A percentile compares a stretch with the other conserved stretches of the same genome.
phyloP scores from a whole-genome alignment of 1,284 basidiomycete species.

The Earliella scabrosa region DNA sequence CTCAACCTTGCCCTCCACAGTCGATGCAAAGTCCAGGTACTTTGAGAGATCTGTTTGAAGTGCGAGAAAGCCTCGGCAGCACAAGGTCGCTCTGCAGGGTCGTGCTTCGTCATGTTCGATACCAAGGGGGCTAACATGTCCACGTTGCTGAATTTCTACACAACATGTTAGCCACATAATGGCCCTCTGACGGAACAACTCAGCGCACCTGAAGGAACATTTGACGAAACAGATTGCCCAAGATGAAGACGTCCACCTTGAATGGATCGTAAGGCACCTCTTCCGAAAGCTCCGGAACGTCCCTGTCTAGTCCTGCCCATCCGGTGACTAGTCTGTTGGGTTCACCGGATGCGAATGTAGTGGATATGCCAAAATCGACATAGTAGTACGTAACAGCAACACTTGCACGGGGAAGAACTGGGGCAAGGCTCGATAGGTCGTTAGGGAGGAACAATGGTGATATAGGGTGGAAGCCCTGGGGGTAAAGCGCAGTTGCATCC shows the following conservation, averaged over 20 bases:
- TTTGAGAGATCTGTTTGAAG: background rate
- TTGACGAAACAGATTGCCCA: conserved; percentile 26
- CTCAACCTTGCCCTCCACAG: background rate
- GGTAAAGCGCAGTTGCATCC: conserved; percentile 28
- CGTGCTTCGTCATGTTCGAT: background rate
- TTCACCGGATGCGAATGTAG: conserved; percentile 6
- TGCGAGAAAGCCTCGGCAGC: background rate
- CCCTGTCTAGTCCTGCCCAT: conserved; percentile 21
- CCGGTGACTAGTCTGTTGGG: conserved; percentile 14
- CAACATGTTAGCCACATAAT: background rate
- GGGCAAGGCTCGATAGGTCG: background rate
- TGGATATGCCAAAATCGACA: conserved; percentile 19
- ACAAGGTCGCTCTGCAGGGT: background rate
- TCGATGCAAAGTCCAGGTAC: background rate
- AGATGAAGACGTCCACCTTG: conserved; percentile 31
- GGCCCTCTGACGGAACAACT: too few relatives aligned
- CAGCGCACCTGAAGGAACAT: background rate
- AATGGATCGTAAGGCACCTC: conserved; percentile 34
- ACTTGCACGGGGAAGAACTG: background rate
- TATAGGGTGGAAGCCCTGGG: conserved; percentile 8
- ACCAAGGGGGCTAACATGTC: background rate
- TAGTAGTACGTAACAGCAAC: background rate
- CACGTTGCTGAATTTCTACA: background rate
- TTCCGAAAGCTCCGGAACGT: conserved; percentile 31
- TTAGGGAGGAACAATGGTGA: background rate